A percentile compares a stretch with the other conserved stretches of the same genome.
Conservation (phyloP, 306 rosid genomes). For the Dalbergia oliveri region DNA sequence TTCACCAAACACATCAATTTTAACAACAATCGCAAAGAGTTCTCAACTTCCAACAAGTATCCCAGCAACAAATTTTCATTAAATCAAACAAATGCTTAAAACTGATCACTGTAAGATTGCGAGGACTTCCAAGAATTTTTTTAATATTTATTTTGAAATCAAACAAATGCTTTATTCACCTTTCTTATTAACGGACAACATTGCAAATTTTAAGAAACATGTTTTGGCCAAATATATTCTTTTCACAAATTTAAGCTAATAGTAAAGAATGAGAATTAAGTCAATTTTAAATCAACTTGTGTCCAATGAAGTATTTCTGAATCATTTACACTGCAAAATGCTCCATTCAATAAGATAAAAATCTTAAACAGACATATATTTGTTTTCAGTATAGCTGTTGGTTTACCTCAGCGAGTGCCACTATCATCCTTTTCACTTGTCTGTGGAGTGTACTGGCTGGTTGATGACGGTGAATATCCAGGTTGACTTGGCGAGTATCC, state of each 20-base stretch:
- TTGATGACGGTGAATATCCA: conserved; percentile 95
- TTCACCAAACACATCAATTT: no score
- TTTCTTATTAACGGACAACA: background rate
- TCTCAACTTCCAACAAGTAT: background rate
- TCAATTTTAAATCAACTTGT: background rate
- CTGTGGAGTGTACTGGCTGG: conserved; percentile 96
- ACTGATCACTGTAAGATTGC: background rate
- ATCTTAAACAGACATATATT: background rate
- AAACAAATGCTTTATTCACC: background rate
- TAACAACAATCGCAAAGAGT: no score
- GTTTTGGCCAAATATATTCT: conserved; percentile 24
- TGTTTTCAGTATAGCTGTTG: conserved; percentile 21
- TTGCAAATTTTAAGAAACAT: background rate
- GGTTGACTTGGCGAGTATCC: conserved; percentile 99
- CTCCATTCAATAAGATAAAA: background rate
- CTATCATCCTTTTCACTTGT: conserved; percentile 74
- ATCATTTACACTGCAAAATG: background rate
- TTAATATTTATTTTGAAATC: conserved; percentile 5
- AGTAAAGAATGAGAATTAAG: background rate
- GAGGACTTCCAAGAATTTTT: conserved; percentile 1
- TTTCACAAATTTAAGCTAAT: conserved; percentile 9
- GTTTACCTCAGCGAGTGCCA: conserved; percentile 61
- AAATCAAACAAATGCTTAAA: no score
- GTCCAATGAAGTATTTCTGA: background rate
- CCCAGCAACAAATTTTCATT: background rate